Evolutionary conservation across 192 early-diverging fungal species (phyloP).

Genomic region (Thoreauomyces humboldtii): DNA sequence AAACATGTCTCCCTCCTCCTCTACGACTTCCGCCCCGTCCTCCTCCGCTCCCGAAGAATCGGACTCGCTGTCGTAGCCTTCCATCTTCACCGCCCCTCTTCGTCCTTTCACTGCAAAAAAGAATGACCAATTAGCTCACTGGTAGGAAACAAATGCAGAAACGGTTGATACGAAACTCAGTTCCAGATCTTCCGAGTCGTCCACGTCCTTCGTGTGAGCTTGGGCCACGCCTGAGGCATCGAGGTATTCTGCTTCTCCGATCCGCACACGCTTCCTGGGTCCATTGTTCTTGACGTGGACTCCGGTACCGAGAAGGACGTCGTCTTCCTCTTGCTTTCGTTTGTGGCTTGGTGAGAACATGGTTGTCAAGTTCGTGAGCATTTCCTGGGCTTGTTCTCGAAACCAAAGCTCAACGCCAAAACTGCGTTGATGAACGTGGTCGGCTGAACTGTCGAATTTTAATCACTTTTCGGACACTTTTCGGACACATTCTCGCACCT

Average conservation of each 20-base stretch:
- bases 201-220: constrained; percentile 20
- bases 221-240: neutral
- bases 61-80: constrained; percentile 36
- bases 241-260: constrained; percentile 21
- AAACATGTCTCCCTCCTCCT: constrained; percentile 45
- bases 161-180: constrained; percentile 17
- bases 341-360: too few relatives aligned
- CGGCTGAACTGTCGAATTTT: too few relatives aligned
- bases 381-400: too few relatives aligned
- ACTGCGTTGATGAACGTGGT: too few relatives aligned
- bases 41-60: constrained; percentile 30
- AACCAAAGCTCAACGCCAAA: too few relatives aligned
- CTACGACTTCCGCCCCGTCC: constrained; percentile 6
- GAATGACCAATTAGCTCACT: neutral
- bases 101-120: constrained; percentile 3
- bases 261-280: constrained; percentile 30
- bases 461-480: too few relatives aligned
- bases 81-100: constrained; percentile 27
- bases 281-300: too few relatives aligned
- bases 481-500: too few relatives aligned
- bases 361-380: too few relatives aligned
- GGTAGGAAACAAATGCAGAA: neutral
- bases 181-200: constrained; percentile 36
- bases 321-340: neutral
- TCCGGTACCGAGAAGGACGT: neutral